Evolutionary conservation across 2,329 filamentous ascomycete genomes (phyloP), one percentile per base, ranked within the genome.

Genomic region (Paracamarosporium sp.): DNA sequence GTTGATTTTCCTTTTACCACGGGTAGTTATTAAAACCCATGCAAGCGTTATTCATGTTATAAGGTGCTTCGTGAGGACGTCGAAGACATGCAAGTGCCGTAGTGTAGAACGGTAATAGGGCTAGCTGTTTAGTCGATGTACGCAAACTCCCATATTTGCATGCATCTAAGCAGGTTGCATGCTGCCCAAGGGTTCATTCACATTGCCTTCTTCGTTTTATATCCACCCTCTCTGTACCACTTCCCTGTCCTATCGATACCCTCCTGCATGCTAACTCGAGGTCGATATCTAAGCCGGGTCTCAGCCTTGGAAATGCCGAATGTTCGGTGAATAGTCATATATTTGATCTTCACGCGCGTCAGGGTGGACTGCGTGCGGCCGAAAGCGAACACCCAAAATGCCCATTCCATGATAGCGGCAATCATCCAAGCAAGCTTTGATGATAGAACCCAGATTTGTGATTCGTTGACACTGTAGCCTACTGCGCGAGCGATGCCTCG

Each of bases 231-330:
- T n/a, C n/a, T n/a, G n/a, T n/a, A 60, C 61, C 61, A 64, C 22
- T 55, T 35, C 1, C 58, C 56, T 25, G 57, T 41, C 11, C 55
- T n/a, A 5, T 56, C 44, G 12, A 61, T 60, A 1, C 63, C 62
- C 27, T 68, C 63, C 45, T 59, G 45, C 45, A 63, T 60, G 50
- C 52, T 44, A 6, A 66, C 50, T 33, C 51, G 43, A 20, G 65
- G 60, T 20, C 41, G 27, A 45, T 68, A 68, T 12, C 62, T 62
- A 13, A 68, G 55, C 20, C 63, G 43, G 20, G 41, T 30, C 41
- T 62, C 65, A 5, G 60, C 59, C 41, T 66, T 68, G 2, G 50
- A 27, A 27, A 68, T 66, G 27, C 63, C 45, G 20, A 63, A 61
- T 1, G 52, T 60, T 1, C 60, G 51, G 15, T 50, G 38, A 38